Percentiles rank a stretch among this genome's conserved stretches.
These are phyloP conservation scores for Sanghuangporus sanghuang DNA, from an alignment of 1,284 basidiomycete species.

Conservation along the genomic window DNA sequence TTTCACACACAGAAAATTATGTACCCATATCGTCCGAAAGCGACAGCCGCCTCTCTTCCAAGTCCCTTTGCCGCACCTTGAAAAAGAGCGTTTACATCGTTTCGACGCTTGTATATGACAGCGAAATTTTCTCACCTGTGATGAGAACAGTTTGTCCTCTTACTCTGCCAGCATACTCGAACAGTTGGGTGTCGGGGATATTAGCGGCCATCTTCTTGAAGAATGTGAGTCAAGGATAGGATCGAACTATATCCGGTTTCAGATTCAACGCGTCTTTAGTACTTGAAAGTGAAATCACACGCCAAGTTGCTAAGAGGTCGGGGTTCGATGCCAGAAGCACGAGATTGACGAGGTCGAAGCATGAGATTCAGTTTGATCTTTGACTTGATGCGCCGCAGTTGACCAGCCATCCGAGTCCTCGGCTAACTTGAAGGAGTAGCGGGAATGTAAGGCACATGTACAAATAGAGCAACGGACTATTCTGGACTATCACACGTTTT, in stretches of 20 bases:
- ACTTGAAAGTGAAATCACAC: not conserved
- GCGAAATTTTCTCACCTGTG: constrained; percentile 34
- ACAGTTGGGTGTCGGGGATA: constrained; percentile 42
- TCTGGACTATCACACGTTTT: no score
- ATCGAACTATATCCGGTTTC: not conserved
- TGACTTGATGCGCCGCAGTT: no score
- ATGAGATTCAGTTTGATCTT: no score
- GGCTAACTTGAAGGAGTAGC: no score
- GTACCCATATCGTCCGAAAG: constrained; percentile 44
- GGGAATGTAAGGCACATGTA: no score
- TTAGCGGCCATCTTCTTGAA: constrained; percentile 17
- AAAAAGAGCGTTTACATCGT: not conserved
- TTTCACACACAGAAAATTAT: constrained; percentile 19
- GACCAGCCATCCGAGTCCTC: no score
- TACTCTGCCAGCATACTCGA: constrained; percentile 36
- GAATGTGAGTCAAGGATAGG: not conserved
- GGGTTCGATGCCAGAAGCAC: no score
- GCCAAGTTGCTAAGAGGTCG: not conserved
- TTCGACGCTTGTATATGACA: not conserved
- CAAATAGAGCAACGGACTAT: no score
- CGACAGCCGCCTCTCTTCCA: constrained; percentile 42
- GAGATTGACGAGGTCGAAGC: no score
- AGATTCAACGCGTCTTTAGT: no score
- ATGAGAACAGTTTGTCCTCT: constrained; percentile 50
- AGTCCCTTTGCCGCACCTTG: constrained; percentile 53